Evolutionary conservation across 129 eudicot genomes (phyloP), one percentile per base, ranked within the genome.

Genomic region (Gnaphalium uliginosum): DNA sequence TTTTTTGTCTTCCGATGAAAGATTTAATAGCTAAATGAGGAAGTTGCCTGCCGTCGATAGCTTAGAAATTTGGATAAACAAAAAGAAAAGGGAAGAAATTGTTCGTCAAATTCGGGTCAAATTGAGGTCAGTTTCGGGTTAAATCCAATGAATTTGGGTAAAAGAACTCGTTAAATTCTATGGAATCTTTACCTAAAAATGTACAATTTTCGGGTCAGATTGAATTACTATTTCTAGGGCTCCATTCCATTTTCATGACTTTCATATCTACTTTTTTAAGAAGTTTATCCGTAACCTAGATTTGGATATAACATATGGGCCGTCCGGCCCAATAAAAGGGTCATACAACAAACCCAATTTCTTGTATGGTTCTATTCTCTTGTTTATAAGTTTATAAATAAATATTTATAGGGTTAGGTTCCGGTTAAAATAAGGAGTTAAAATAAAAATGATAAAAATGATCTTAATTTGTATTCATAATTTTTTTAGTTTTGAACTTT

Each of bases 91-190:
- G 78, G 68, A 48, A 70, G 72, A 61, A 78, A 27, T 11, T 53
- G 37, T 59, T 77, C 23, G 72, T 71, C 57, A 35, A 64, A 66
- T 79, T 79, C 75, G 83, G 83, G 83, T 79, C 79, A 65, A 73
- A 66, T 53, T 71, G 50, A 26, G 62, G 77, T 27, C 50, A 19
- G 65, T 65, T 66, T 66, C 75, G 79, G 83, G 83, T 64, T 56
- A 26, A 64, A 59, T 24, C 80, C 74, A 41, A 6, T 54, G 41
- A 76, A 35, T 68, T 39, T 69, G 74, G 80, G 25, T 54, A 78
- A 39, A 59, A 29, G 2, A n/a, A 57, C 27, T 60, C 59, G 75
- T 21, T 68, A 33, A 30, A 32, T 11, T 72, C 33, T 19, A 73
- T 22, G 54, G 81, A 69, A 78, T 69, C 71, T 69, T 69, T 62